phyloP scores from a whole-genome alignment of 257 asterid genomes.

The Fraxinus cuspidata region DNA sequence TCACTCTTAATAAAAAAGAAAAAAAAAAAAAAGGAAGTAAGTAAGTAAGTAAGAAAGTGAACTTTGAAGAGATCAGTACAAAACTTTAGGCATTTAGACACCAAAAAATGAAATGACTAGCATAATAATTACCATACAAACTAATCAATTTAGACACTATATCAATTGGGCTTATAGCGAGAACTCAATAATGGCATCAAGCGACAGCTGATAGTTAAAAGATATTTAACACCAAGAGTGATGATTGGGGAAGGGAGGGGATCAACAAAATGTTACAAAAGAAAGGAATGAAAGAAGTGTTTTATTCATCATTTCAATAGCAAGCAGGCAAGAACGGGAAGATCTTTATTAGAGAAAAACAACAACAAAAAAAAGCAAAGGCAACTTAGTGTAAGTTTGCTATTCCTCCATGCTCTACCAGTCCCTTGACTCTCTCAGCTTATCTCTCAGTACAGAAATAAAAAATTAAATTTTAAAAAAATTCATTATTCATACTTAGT shows the following conservation, averaged over 20 bases:
- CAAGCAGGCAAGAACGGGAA: neutral
- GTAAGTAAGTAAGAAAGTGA: neutral
- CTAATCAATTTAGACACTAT: neutral
- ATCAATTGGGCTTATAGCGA: neutral
- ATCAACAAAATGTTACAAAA: neutral
- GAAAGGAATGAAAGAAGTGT: neutral
- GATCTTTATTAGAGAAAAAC: neutral
- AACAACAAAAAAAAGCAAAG: neutral
- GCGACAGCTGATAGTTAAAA: neutral
- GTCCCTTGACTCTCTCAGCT: neutral
- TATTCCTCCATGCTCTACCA: neutral
- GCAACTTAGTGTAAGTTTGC: neutral
- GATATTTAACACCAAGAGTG: neutral
- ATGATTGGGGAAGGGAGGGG: neutral
- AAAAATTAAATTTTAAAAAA: neutral
- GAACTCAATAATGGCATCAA: neutral
- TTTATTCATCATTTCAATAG: neutral
- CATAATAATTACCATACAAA: neutral
- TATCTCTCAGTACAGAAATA: neutral
- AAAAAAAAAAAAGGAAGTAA: too few species aligned
- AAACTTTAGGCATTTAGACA: neutral
- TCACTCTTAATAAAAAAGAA: neutral
- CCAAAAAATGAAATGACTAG: neutral
- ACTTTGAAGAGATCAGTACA: neutral
- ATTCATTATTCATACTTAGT: conserved; percentile 14